Conservation (phyloP, 2,329 filamentous ascomycete species). For the Calonectria multiphialidica region DNA sequence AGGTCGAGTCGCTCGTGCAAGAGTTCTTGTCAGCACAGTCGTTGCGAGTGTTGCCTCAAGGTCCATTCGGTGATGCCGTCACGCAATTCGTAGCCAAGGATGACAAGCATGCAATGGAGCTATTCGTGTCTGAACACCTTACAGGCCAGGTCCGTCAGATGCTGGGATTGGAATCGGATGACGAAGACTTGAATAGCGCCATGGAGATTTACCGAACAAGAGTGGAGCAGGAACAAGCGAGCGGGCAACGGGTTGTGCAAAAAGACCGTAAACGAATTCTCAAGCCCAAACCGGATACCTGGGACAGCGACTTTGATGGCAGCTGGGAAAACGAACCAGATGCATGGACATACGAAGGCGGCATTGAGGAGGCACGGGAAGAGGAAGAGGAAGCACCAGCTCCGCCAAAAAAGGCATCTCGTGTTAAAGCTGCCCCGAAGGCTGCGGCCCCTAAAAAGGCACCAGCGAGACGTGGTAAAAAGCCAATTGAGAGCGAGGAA, state of each 20-base stretch:
- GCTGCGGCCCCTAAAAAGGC: conserved; percentile 59
- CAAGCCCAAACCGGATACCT: conserved; percentile 82
- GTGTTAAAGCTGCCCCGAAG: conserved; percentile 55
- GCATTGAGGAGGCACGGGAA: conserved; percentile 25
- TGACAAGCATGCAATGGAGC: conserved; percentile 91
- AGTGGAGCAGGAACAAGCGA: conserved; percentile 78
- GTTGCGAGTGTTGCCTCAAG: conserved; percentile 92
- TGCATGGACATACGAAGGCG: conserved; percentile 57
- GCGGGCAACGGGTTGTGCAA: conserved; percentile 63
- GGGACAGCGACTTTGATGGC: conserved; percentile 93
- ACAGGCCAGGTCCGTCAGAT: conserved; percentile 78
- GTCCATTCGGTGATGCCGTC: conserved; percentile 92
- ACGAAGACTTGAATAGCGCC: conserved; percentile 74
- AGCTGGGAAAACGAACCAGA: conserved; percentile 85
- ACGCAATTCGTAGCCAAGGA: conserved; percentile 95
- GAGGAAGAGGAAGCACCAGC: conserved; percentile 44
- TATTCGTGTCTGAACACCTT: conserved; percentile 80
- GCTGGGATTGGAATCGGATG: conserved; percentile 73
- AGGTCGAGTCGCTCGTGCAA: conserved; percentile 88
- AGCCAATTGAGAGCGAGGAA: conserved; percentile 51
- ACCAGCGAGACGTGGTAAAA: conserved; percentile 56
- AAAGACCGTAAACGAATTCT: conserved; percentile 58
- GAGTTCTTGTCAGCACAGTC: conserved; percentile 91
- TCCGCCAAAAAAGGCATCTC: conserved; percentile 47
- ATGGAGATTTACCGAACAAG: conserved; percentile 80